Evolutionary conservation across 2,329 filamentous ascomycete species (phyloP), one percentile per base, ranked within the genome.

Genomic region (Botryotinia globosa): DNA sequence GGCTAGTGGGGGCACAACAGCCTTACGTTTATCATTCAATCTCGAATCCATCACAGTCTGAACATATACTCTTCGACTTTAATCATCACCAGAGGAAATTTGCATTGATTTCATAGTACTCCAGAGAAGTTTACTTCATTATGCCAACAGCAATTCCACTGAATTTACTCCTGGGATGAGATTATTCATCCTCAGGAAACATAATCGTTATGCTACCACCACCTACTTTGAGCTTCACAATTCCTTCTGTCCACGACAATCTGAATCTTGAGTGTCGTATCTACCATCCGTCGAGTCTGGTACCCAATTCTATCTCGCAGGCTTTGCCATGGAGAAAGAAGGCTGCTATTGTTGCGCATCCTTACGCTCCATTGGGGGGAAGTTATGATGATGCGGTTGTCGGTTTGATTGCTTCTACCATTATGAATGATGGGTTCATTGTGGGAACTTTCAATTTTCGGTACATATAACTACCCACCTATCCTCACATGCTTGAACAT

Each of bases 391-490:
- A 98, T 80, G 87, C 88, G 0, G 86, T 97, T 0, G 91, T 98
- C 1, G 85, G 88, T n/a, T 84, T 89, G 14, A 83, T 92, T 4
- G 89, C 88, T 0, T 75, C 69, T 83, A 84, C 75, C 25, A 87
- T 91, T 73, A 84, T 97, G n/a, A 84, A 86, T 7, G 83, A 85
- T 69, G 93, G 92, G 1, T 97, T 89, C 78, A 81, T 97, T 1
- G 91, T 98, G 3, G 91, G 87, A 12, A 97, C 94, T 0, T 98
- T 98, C 82, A 98, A 98, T 80, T 98, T 98, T 81, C 88, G 94
- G 92, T 94, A 84, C 69, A 48, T 66, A 72, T 69, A 39, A 56
- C 29, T 45, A 32, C 18, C 2, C 16, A 37, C 4, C 44, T 51
- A 32, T 9, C n/a, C 25, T 39, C 25, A 68, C 51, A 58, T 72